These are phyloP conservation scores for Wickerhamiella pararugosa DNA, from an alignment of 1,139 yeast genomes.

Conservation along the genomic window DNA sequence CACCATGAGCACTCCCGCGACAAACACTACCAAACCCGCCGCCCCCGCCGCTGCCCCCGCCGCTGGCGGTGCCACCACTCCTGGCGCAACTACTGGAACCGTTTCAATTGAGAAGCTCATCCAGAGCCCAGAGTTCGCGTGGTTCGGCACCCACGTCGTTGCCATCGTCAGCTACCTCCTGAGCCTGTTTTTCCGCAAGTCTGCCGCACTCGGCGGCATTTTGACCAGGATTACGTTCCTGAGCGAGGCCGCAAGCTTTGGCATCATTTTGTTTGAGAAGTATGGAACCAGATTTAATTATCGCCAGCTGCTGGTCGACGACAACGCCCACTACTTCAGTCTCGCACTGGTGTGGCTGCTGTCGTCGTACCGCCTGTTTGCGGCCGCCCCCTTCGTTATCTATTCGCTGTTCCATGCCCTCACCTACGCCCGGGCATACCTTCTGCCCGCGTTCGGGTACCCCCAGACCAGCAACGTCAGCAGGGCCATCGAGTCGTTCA, in stretches of 20 bases:
- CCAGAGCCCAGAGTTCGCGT: conserved; percentile 17
- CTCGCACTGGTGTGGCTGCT: conserved; percentile 45
- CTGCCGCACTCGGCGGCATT: conserved; percentile 24
- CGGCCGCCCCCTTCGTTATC: conserved; percentile 50
- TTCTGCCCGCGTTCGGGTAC: conserved; percentile 52
- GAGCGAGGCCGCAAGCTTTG: conserved; percentile 61
- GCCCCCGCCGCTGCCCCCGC: not conserved
- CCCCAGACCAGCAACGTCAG: conserved; percentile 30
- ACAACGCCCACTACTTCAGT: conserved; percentile 50
- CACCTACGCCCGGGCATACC: conserved; percentile 46
- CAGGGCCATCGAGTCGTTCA: conserved; percentile 36
- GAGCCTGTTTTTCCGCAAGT: conserved; percentile 36
- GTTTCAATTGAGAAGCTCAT: conserved; percentile 14
- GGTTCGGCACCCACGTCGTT: conserved; percentile 46
- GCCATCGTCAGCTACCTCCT: conserved; percentile 43
- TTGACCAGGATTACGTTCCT: conserved; percentile 50
- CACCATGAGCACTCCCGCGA: too few species aligned
- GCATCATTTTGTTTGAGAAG: conserved; percentile 54
- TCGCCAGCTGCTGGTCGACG: conserved; percentile 34
- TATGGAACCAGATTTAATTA: conserved; percentile 20
- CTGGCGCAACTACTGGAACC: not conserved
- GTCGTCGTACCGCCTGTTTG: conserved; percentile 36
- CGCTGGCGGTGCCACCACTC: not conserved
- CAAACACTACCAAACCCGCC: not conserved
- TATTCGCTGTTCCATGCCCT: conserved; percentile 63